phyloP scores from a whole-genome alignment of 2,329 filamentous ascomycete species.

The Paecilomyces formosus region DNA sequence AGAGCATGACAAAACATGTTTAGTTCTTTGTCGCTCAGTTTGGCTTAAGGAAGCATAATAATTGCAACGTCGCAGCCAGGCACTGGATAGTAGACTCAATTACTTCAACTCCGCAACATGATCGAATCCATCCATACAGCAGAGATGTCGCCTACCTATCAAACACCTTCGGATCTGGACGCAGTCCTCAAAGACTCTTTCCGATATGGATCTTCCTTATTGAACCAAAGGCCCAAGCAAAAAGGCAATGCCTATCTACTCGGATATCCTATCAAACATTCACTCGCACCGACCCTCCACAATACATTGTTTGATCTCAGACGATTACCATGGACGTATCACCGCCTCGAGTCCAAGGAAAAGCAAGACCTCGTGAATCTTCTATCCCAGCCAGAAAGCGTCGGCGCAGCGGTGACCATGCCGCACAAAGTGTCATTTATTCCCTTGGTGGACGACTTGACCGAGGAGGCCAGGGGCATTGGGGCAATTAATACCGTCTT shows the following conservation, averaged over 20 bases:
- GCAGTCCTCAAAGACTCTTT: not conserved
- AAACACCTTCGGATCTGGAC: not conserved
- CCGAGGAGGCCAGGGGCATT: conserved; percentile 42
- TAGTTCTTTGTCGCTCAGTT: no score
- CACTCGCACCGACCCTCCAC: conserved; percentile 5
- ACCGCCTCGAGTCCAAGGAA: conserved; percentile 6
- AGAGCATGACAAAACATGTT: no score
- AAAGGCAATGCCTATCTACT: conserved; percentile 3
- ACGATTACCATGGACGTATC: conserved; percentile 6
- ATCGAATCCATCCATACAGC: not conserved
- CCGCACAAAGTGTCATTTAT: conserved; percentile 71
- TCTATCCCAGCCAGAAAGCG: conserved; percentile 3
- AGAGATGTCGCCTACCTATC: not conserved
- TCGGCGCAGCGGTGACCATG: conserved; percentile 67
- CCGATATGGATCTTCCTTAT: not conserved
- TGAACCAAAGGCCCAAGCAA: not conserved
- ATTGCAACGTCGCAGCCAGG: no score
- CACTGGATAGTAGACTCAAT: not conserved
- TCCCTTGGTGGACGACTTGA: conserved; percentile 60
- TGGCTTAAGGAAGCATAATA: no score
- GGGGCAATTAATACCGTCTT: conserved; percentile 14
- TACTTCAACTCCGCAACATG: not conserved
- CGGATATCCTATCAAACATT: conserved; percentile 6
- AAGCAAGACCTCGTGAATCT: conserved; percentile 2
- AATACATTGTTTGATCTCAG: conserved; percentile 4